Percentiles rank a stretch among this genome's conserved stretches.
These are phyloP conservation scores for Corymbia calophylla DNA, from an alignment of 441 rosid genomes.

Conservation along the genomic window DNA sequence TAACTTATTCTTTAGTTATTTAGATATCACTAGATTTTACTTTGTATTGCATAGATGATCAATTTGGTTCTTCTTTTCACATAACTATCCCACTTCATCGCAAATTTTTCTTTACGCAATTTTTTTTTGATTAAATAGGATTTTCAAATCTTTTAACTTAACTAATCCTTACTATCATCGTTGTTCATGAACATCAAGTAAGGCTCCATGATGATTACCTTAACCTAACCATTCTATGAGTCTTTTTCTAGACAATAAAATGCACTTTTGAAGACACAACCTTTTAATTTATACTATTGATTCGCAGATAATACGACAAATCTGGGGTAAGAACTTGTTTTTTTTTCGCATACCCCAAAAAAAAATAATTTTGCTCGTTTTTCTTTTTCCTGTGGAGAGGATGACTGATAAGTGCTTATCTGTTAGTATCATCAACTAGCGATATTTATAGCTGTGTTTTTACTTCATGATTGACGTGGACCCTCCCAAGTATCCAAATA, in stretches of 20 bases:
- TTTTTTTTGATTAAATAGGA: neutral
- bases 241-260: neutral
- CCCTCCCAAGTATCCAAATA: neutral
- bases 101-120: neutral
- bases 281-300: neutral
- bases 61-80: neutral
- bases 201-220: neutral
- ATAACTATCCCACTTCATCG: neutral
- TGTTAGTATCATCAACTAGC: neutral
- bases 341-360: neutral
- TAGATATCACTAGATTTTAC: neutral
- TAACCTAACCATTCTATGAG: neutral
- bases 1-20: neutral
- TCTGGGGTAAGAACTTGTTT: neutral
- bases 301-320: neutral
- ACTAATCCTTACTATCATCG: accelerated
- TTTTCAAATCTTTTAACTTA: neutral
- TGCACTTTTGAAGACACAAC: neutral
- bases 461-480: neutral
- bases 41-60: neutral
- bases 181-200: neutral
- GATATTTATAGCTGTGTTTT: neutral
- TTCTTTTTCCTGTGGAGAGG: neutral
- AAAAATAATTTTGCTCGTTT: neutral
- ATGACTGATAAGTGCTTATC: neutral